Base-by-base conservation (phyloP, 2,329 filamentous ascomycete genomes). In the Ophiocordyceps camponoti-rufipedis region DNA sequence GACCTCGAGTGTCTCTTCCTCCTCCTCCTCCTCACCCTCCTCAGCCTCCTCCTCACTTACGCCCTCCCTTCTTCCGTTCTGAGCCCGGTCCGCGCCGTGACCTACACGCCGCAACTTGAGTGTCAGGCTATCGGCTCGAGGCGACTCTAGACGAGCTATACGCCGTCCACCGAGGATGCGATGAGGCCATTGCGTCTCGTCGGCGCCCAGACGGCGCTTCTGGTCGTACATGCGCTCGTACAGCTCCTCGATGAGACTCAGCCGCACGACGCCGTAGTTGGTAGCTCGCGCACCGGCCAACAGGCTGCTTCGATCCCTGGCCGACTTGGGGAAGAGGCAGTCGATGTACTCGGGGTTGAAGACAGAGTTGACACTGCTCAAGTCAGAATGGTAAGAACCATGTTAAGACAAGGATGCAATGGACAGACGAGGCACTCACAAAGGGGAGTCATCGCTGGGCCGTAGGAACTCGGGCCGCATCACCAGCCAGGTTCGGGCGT, bases 381-480 rank as follows among this genome's bases (percentile, higher is more conserved):
- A 10, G 14, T 28, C 8, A 6, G 14, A 42, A 16, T 23, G 23
- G 5, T 3, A 5, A 23, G 23, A 23, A 9, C 18, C 8, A 18
- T 19, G 9, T 10, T 9, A 19, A 11, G 4, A 1, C 4, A 39
- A 39, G 5, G 18, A 39, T 10, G 18, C 4, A 5, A n/a, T 6
- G 13, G 18, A 39, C 35, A 39, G 35, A 39, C 16, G 9, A 18
- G 35, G 72, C 82, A 68, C 23, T 23, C 69, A 88, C 84, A 96
- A 96, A 16, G 89, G 91, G 45, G 86, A 94, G 61, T 96, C 91
- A 58, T 98, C 89, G 57, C 86, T 94, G 1, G 89, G 89, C 54
- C 83, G 79, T 48, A 98, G 65, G 47, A 89, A 87, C 50, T 86
- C 77, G 40, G 81, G 80, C 53, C 85, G 80, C 70, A 94, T 89